A percentile compares a stretch with the other conserved stretches of the same genome.
phyloP scores from a whole-genome alignment of 345 rosid species.

The Citrus sinensis region DVS_A1.0 CM039168.1:1524501-1525000 shows the following conservation, averaged over 20 bases:
- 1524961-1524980: neutral
- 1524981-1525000: neutral
- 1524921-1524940: slow-evolving; percentile 86
- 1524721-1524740: neutral
- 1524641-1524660: neutral
- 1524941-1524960: slow-evolving; percentile 93
- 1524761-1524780: slow-evolving; percentile 79
- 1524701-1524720: neutral
- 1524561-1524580: too few species aligned
- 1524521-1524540: too few species aligned
- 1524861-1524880: slow-evolving; percentile 89
- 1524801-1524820: slow-evolving; percentile 88
- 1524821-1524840: slow-evolving; percentile 64
- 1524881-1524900: slow-evolving; percentile 78
- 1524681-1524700: neutral
- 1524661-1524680: neutral
- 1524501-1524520: too few species aligned
- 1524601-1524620: too few species aligned
- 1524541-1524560: too few species aligned
- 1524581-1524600: too few species aligned
- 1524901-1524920: slow-evolving; percentile 89
- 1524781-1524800: slow-evolving; percentile 93
- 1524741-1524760: slow-evolving; percentile 28
- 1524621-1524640: too few species aligned
- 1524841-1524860: slow-evolving; percentile 80